phyloP scores from a whole-genome alignment of 306 rosid genomes.

The Begonia masoniana region DNA sequence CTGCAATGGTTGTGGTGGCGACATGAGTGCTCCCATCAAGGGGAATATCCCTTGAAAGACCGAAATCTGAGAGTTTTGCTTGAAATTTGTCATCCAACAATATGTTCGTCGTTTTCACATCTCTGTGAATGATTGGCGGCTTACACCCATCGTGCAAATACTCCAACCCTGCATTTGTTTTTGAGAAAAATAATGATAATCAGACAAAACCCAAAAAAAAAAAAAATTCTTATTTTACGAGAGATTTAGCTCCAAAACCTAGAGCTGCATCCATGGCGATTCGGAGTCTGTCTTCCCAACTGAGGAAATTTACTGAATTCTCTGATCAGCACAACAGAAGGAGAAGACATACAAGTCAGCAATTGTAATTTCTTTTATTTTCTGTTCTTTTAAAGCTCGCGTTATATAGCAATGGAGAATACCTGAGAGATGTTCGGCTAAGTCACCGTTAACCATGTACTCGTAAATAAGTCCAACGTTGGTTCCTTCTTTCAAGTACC shows the following conservation, averaged over 20 bases:
- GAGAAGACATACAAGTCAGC: neutral
- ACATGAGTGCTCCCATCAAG: conserved; percentile 20
- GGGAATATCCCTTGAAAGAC: conserved; percentile 33
- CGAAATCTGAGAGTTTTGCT: conserved; percentile 56
- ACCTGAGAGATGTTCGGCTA: conserved; percentile 21
- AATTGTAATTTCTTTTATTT: neutral
- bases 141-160: conserved; percentile 41
- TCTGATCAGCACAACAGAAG: conserved; percentile 13
- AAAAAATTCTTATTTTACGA: neutral
- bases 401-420: neutral
- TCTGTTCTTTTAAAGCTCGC: neutral
- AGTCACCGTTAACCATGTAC: conserved; percentile 23
- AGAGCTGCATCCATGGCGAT: conserved; percentile 46
- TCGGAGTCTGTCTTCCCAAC: conserved; percentile 43
- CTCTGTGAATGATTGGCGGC: conserved; percentile 57
- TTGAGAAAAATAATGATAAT: neutral
- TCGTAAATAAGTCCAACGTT: conserved; percentile 20
- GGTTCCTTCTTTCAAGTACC: conserved; percentile 21
- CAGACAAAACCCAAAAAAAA: neutral
- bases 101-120: conserved; percentile 51
- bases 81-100: conserved; percentile 26
- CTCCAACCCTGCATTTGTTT: conserved; percentile 32
- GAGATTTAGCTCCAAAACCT: conserved; percentile 23
- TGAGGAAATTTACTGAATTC: conserved; percentile 18
- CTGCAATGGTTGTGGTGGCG: conserved; percentile 32